Evolutionary conservation across 257 asterid species (phyloP), one percentile per base, ranked within the genome.

Genomic region (Petrea volubilis): DNA sequence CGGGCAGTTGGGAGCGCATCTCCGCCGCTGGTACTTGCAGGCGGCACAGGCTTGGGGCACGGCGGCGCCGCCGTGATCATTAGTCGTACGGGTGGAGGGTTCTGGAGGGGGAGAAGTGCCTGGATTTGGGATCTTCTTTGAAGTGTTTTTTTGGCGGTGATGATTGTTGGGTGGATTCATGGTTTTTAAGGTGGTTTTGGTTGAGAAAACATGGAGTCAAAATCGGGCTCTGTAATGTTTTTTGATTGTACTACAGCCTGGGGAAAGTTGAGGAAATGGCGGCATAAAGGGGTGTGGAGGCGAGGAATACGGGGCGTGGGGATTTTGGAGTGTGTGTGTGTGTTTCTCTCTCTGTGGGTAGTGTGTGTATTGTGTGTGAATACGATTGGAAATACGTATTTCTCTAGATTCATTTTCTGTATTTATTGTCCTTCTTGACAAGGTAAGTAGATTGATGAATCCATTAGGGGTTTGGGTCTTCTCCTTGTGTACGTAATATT

Each of bases 1-100:
- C 0, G 18, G 14, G 61, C 80, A 67, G 69, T 12, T 70, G 4
- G 79, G 66, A 3, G 60, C 17, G 18, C 90, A 85, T 64, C 58
- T 78, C 17, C 86, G 63, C 1, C 95, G 83, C 25, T 76, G 89
- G 64, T 81, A 74, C 60, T 81, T 85, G 83, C 94, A 85, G 13
- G 82, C 89, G 2, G 94, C 89, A 71, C 94, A 85, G 0, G 95
- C 86, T 25, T 64, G 68, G 6, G 72, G 5, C 0, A 15, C 17
- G 23, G 56, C 0, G 33, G 24, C 6, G 72, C 29, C n/a, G 63
- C 18, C 8, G 20, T n/a, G n/a, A n/a, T n/a, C n/a, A n/a, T n/a
- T n/a, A n/a, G n/a, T n/a, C n/a, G n/a, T n/a, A n/a, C n/a, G n/a
- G n/a, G n/a, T n/a, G n/a, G n/a, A n/a, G n/a, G 62, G 18, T 4